Evolutionary conservation across 805 yeast species (phyloP), one percentile per base, ranked within the genome.

Genomic region (Tetrapisispora fleetii): DNA sequence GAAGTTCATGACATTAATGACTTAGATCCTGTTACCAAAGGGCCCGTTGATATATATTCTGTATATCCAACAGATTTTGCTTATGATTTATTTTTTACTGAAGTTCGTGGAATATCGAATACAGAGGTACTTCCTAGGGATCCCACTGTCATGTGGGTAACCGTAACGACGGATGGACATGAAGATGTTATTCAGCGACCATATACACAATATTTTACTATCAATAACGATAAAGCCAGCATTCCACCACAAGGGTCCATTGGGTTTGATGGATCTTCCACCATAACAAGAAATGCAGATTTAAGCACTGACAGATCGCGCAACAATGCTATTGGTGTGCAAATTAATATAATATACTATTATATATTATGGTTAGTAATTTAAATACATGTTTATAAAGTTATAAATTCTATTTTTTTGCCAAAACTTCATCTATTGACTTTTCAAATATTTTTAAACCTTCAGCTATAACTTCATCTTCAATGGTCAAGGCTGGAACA

Each of bases 401-500:
- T 40, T n/a, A 40, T 14, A n/a, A 40, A n/a, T 30, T 32, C 14
- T 11, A 19, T 32, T 41, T 17, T 9, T 41, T 41, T 28, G 17
- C 44, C 14, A 41, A 32, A 5, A 27, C 18, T 22, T 38, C 30
- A 3, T 33, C 22, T 13, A 58, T 57, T 27, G 84, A 80, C 38
- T 73, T 63, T 49, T 77, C 83, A 50, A 91, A 77, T 40, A 89
- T 77, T 14, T 73, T 74, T 45, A 93, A 67, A 33, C 98, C 99
- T 53, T 79, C 77, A 40, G 72, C 72, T 39, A 88, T 79, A 37
- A 75, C 79, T 28, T 79, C 81, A 47, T 82, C 80, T 28, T 80
- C 81, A 51, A 90, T 88, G 56, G 84, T 89, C 62, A 93, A 74
- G 8, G 98, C 93, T 32, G 99, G 99, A 30, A 91, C 93, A 54